A percentile compares a stretch with the other conserved stretches of the same genome.
phyloP scores from a whole-genome alignment of 1,284 basidiomycete species.

The Fistulinella cinereoalba region DNA sequence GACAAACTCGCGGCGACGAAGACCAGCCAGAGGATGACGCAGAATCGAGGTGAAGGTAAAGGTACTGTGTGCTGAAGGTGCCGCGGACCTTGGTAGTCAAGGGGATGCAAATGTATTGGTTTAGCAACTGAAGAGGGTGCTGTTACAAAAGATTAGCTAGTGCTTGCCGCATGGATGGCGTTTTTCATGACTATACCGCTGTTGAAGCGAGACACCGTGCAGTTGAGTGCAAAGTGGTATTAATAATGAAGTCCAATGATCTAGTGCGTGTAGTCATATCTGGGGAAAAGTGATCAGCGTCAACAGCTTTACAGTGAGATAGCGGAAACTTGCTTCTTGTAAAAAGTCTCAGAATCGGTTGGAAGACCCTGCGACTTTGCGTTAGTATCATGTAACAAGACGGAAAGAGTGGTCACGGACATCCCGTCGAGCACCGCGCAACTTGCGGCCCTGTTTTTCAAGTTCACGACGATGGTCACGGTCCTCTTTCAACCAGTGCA shows the following conservation, averaged over 20 bases:
- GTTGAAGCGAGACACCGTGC: constrained; percentile 15
- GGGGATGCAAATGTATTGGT: no score
- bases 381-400: constrained; percentile 3
- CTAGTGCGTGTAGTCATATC: constrained; percentile 62
- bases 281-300: constrained; percentile 31
- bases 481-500: constrained; percentile 86
- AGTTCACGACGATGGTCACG: constrained; percentile 59
- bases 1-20: no score
- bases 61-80: no score
- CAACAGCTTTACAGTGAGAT: not conserved
- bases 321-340: constrained; percentile 65
- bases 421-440: constrained; percentile 66
- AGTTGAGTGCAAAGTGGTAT: constrained; percentile 20
- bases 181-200: constrained; percentile 8
- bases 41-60: no score
- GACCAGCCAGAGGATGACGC: no score
- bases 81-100: no score
- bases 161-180: constrained; percentile 3
- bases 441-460: constrained; percentile 60
- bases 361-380: constrained; percentile 45
- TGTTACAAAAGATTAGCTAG: not conserved
- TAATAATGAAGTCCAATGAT: no score
- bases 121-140: no score
- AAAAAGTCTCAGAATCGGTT: constrained; percentile 84
- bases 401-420: constrained; percentile 39